Evolutionary conservation across 2,329 filamentous ascomycete species (phyloP), one percentile per base, ranked within the genome.

Genomic region (Bretziella fagacearum): DNA sequence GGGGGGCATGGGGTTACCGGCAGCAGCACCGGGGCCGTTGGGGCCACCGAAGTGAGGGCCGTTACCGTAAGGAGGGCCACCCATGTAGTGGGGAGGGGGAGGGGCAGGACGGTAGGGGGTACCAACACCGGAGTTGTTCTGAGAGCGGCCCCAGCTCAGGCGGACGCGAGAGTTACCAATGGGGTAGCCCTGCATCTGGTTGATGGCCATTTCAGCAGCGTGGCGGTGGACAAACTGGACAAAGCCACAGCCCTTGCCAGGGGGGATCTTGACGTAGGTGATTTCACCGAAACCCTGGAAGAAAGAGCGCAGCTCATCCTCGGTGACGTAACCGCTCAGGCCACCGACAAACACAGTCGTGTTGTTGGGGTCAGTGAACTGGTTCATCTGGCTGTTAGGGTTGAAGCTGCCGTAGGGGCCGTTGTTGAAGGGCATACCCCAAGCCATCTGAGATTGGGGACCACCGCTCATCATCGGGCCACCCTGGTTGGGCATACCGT

Each of bases 261-360:
- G 89, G 46, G 91, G 91, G 51, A 98, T 98, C 79, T 98, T 98
- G 69, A 98, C 91, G 63, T 98, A 98, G 57, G 91, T 98, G 61
- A 98, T 98, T 63, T 98, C 91, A 52, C 91, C 91, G 54, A 98
- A 98, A 56, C 91, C 91, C 65, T 98, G 91, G 80, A 98, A 98
- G 75, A 98, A 98, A 0, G 87, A 95, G 53, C 91, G 85, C n/a
- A 98, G 81, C 71, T 98, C 91, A 58, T 98, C 91, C 69, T 98
- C 91, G 41, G 91, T 98, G 53, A 98, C 91, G 59, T 98, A 98
- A 54, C 91, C 91, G 30, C 87, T 95, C 4, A 98, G 77, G 46
- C 91, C 91, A 55, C 91, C 91, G 47, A 98, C 91, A 58, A 98
- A 98, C 53, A 98, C 91, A 17, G 91, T 98, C 15, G 91, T 98